Base-by-base conservation (phyloP, 352 stramenopile genomes). In the Pseudoperonospora humuli region DNA sequence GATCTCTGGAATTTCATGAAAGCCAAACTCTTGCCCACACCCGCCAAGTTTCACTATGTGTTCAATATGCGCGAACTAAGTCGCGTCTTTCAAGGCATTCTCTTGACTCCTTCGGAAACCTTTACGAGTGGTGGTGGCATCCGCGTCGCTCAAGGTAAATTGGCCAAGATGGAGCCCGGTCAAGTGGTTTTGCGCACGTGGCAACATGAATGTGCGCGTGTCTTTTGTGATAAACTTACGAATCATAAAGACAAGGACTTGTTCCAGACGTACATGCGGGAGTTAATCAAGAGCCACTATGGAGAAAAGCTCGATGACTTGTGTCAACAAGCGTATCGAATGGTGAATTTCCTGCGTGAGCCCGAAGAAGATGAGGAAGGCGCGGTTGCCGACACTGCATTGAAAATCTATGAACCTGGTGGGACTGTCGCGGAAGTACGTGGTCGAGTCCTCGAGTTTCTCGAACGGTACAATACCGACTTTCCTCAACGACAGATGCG, bases 41-140 rank as follows among this genome's bases (percentile, higher is more conserved):
- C 96, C 8, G 90, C 94, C 21, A 98, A 98, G 50, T 98, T 98
- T 73, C 95, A 98, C 65, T 98, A 99, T 70, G 96, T 98, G 36
- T 99, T 99, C 74, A 99, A 98, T 56, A 98, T 99, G 93, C 90
- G 96, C 37, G 95, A 99, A 39, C 79, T 98, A 25, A 97, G 84
- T 54, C 86, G 95, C 37, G 95, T 99, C 0, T 99, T 99, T 52
- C 95, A 98, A 60, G 96, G 96, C 5, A 93, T 99, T 29, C 45
- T 99, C 25, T 68, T 98, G 18, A 98, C 93, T 0, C 93, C 95
- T 3, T 84, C 94, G 20, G 91, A 97, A 57, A 98, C 93, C 2
- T 97, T 98, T 49, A 78, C 82, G 6, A 95, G 83, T 18, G 86
- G 93, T 23, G 95, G 95, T 13, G 75, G 74, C 17, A 74, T 87